These are phyloP conservation scores for Globisporangium echinulatum DNA, from an alignment of 352 stramenopile genomes.

Conservation along the genomic window DNA sequence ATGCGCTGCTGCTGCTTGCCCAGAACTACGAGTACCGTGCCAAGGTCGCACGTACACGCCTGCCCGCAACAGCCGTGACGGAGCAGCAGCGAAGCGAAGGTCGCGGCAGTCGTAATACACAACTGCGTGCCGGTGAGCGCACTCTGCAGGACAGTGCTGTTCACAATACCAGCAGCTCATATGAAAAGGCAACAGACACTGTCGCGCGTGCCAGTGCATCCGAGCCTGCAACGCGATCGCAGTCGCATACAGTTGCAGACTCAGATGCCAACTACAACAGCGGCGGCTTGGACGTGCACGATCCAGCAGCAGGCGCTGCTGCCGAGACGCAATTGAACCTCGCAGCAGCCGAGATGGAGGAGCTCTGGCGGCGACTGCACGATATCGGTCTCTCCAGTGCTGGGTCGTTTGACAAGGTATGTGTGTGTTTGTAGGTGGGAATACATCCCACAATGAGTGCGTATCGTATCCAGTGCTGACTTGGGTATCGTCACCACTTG, in stretches of 20 bases:
- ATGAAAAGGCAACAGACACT: neutral
- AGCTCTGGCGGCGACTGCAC: slow-evolving; percentile 72
- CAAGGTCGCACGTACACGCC: slow-evolving; percentile 45
- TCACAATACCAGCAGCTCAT: neutral
- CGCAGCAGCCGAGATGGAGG: slow-evolving; percentile 75
- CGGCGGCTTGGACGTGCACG: neutral
- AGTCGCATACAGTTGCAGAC: neutral
- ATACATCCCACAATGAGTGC: too few species aligned
- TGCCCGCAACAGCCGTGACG: slow-evolving; percentile 7
- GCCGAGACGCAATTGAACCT: slow-evolving; percentile 59
- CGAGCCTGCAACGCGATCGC: neutral
- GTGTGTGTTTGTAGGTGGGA: too few species aligned
- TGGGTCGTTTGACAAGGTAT: slow-evolving; percentile 50
- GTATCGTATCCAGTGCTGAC: too few species aligned
- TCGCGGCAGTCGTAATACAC: neutral
- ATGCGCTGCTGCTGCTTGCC: slow-evolving; percentile 60
- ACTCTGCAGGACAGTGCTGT: too few species aligned
- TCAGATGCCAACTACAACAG: neutral
- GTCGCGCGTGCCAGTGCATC: neutral
- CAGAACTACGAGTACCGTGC: slow-evolving; percentile 78
- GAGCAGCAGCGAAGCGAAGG: neutral
- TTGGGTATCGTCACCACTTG: too few species aligned
- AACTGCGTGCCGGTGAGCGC: neutral
- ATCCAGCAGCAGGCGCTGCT: slow-evolving; percentile 19
- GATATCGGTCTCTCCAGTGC: slow-evolving; percentile 66